Evolutionary conservation across 2,329 filamentous ascomycete species (phyloP).

Genomic region (Plectosphaerella sp.): DNA sequence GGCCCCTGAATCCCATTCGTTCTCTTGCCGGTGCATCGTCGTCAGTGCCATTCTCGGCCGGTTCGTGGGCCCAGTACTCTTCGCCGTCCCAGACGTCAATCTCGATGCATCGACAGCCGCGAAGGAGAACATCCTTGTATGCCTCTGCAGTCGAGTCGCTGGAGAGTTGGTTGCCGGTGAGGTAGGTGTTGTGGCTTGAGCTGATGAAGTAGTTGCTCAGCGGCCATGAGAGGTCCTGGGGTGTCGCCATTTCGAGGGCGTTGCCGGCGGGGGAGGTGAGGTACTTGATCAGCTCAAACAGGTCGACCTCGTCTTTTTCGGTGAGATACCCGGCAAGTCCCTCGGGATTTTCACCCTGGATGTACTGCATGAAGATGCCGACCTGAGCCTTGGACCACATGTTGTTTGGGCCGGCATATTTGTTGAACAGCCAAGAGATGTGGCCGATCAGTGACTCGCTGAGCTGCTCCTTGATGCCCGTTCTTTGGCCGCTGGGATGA

Average conservation of each 20-base stretch:
- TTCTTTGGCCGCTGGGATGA: conserved; percentile 1
- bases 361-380: conserved; percentile 37
- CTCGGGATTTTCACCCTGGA: conserved; percentile 36
- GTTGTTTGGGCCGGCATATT: conserved; percentile 32
- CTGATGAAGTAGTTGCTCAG: conserved; percentile 89
- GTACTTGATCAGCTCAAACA: conserved; percentile 45
- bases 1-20: not conserved
- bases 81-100: conserved; percentile 93
- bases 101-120: conserved; percentile 86
- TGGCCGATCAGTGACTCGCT: conserved; percentile 31
- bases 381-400: conserved; percentile 42
- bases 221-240: conserved; percentile 63
- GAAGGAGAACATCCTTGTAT: conserved; percentile 77
- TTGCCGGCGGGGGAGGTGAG: conserved; percentile 46
- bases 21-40: not conserved
- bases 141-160: conserved; percentile 82
- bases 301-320: conserved; percentile 32
- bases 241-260: conserved; percentile 30
- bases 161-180: conserved; percentile 81
- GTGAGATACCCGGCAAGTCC: conserved; percentile 10
- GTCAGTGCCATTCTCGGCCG: not conserved
- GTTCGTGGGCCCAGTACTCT: conserved; percentile 38
- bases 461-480: conserved; percentile 2
- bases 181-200: conserved; percentile 91
- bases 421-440: conserved; percentile 40